These are phyloP conservation scores for Mantamonas sphyraenae DNA, from an alignment of 78 protist genomes.

Conservation along the genomic window DNA sequence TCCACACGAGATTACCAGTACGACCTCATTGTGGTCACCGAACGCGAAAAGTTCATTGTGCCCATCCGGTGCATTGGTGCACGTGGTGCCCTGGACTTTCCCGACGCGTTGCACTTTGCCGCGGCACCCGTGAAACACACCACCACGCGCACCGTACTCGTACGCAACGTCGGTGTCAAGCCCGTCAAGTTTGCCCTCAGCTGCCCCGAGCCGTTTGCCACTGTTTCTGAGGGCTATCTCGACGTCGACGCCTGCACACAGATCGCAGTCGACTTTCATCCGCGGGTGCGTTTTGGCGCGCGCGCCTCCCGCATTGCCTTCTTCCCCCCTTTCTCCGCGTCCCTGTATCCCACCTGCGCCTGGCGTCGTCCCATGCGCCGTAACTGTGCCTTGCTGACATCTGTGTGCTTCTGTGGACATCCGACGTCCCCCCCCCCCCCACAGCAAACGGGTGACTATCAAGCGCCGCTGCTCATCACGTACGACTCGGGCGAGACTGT, in stretches of 20 bases:
- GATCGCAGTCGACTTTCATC: slow-evolving; percentile 4
- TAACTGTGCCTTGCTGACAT: neutral
- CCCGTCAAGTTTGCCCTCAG: neutral
- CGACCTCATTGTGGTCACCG: slow-evolving; percentile 39
- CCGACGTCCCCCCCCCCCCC: no score
- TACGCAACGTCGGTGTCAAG: slow-evolving; percentile 43
- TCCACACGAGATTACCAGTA: slow-evolving; percentile 25
- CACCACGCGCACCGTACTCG: slow-evolving; percentile 5
- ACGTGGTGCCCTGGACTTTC: slow-evolving; percentile 43
- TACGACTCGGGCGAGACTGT: slow-evolving; percentile 37
- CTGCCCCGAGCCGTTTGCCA: slow-evolving; percentile 16
- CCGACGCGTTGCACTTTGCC: slow-evolving; percentile 23
- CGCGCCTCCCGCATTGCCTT: no score
- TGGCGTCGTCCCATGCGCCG: no score
- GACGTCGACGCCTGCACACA: slow-evolving; percentile 2
- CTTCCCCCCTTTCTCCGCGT: no score
- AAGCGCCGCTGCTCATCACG: neutral
- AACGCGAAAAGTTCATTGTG: slow-evolving; percentile 56
- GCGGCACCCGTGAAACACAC: slow-evolving; percentile 13
- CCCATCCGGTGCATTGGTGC: slow-evolving; percentile 47
- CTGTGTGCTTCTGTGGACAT: no score
- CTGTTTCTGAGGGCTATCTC: neutral
- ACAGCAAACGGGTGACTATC: no score
- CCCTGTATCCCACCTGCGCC: no score
- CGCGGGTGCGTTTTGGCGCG: no score